These are phyloP conservation scores for Dillenia suffruticosa DNA, from an alignment of 164 flowering plant species.

Conservation along the genomic window DNA sequence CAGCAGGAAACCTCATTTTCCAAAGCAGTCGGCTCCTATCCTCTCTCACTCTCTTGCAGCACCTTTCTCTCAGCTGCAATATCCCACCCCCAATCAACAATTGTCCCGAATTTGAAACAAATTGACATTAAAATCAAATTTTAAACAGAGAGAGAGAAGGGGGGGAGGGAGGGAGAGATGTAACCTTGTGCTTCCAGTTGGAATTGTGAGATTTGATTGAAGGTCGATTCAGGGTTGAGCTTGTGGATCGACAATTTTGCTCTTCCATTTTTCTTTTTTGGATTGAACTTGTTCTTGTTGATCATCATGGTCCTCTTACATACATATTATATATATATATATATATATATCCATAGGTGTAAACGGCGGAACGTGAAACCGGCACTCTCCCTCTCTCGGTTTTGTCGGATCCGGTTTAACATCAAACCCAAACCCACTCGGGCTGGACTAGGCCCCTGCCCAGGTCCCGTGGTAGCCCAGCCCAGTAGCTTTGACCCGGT, in stretches of 20 bases:
- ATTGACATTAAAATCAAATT: neutral
- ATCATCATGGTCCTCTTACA: too few relatives aligned
- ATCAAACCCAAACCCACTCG: too few relatives aligned
- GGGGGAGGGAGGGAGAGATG: neutral
- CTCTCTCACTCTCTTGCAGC: constrained; percentile 59
- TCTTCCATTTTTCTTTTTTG: constrained; percentile 15
- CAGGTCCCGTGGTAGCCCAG: too few relatives aligned
- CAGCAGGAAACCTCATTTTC: constrained; percentile 47
- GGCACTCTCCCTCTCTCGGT: too few relatives aligned
- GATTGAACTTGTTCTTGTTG: too few relatives aligned
- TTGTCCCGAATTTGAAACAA: neutral
- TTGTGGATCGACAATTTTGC: constrained; percentile 16
- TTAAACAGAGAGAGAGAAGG: neutral
- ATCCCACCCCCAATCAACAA: neutral
- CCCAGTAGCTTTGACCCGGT: too few relatives aligned
- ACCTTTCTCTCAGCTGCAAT: constrained; percentile 67
- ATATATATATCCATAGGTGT: too few relatives aligned
- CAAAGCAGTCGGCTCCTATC: constrained; percentile 61
- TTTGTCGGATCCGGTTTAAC: too few relatives aligned
- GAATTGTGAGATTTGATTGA: constrained; percentile 14
- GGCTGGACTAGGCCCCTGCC: too few relatives aligned
- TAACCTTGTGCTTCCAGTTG: constrained; percentile 28
- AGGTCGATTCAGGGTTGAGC: neutral
- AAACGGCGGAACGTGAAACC: too few relatives aligned
- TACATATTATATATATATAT: too few relatives aligned